Evolutionary conservation across 2,329 filamentous ascomycete genomes (phyloP), one percentile per base, ranked within the genome.

Genomic region (Aphanoascus verrucosus): DNA sequence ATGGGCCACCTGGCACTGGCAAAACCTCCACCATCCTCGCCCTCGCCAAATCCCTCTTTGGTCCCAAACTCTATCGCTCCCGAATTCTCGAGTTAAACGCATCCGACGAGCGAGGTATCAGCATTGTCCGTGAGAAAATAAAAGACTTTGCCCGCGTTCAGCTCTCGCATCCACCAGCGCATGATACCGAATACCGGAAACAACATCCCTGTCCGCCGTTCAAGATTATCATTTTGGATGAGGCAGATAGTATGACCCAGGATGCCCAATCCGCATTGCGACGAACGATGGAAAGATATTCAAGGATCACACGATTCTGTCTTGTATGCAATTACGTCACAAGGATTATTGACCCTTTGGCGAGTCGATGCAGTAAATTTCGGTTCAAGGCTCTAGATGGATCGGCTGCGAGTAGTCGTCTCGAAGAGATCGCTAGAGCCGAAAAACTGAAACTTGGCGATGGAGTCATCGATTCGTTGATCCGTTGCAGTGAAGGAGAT

Each of bases 321-420:
- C 77, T 99, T 41, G 91, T 97, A 55, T 98, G 94, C 73, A 99
- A 99, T 72, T 98, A 98, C 64, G 93, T 98, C 44, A 97, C 93
- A 2, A 79, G 93, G 55, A 98, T 99, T 66, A 98, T 98, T 64
- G 93, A 98, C 66, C 94, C 93, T 5, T 74, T 99, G 19, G 93
- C 93, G 1, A 89, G 83, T 67, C 80, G 93, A 62, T 99, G 93
- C 74, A 89, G 84, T 70, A 98, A 98, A 72, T 98, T 98, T 68
- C 79, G 93, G 32, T 99, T 98, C 79, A 98, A 98, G 80, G 88
- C 86, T 59, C 74, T 98, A 58, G 91, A 96, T 67, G 85, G 90
- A 63, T 81, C 80, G 6, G 94, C 94, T 65, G 88, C 93, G 6
- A 84, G 82, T 62, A 81, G 78, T 64, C 77, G 94, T 52, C 72